These are phyloP conservation scores for Elsinoe australis DNA, from an alignment of 2,329 filamentous ascomycete species.

Conservation along the genomic window DNA sequence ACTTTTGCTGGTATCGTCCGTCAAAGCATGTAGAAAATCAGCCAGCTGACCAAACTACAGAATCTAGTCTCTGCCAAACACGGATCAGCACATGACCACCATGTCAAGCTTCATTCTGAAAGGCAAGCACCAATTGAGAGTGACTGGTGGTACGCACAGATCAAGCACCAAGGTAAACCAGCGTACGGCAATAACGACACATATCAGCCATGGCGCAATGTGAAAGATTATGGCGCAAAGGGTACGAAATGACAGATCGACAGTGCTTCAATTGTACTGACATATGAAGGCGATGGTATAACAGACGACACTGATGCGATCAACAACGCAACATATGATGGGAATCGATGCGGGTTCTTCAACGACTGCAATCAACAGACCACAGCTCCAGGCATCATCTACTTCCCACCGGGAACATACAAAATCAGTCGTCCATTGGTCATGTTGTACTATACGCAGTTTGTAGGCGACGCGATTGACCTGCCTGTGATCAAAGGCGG, in stretches of 20 bases:
- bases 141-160: slow-evolving; percentile 36
- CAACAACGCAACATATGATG: slow-evolving; percentile 29
- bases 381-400: slow-evolving; percentile 47
- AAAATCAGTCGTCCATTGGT: slow-evolving; percentile 30
- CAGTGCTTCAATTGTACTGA: not conserved
- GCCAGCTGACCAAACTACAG: not conserved
- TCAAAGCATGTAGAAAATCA: too few relatives aligned
- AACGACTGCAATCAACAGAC: slow-evolving; percentile 23
- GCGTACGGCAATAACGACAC: slow-evolving; percentile 32
- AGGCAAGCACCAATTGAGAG: slow-evolving; percentile 15
- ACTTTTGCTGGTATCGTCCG: too few relatives aligned
- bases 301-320: slow-evolving; percentile 30
- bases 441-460: slow-evolving; percentile 25
- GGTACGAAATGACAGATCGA: slow-evolving; percentile 25
- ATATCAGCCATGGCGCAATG: slow-evolving; percentile 39
- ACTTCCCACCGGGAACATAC: slow-evolving; percentile 54
- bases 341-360: slow-evolving; percentile 25
- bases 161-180: slow-evolving; percentile 36
- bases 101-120: slow-evolving; percentile 16
- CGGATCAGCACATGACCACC: not conserved
- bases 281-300: slow-evolving; percentile 24
- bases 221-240: slow-evolving; percentile 37
- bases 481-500: slow-evolving; percentile 25
- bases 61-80: too few relatives aligned
- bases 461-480: slow-evolving; percentile 24